Evolutionary conservation across 106 monocot genomes (phyloP).

Genomic region (Triglochin maritima): DNA sequence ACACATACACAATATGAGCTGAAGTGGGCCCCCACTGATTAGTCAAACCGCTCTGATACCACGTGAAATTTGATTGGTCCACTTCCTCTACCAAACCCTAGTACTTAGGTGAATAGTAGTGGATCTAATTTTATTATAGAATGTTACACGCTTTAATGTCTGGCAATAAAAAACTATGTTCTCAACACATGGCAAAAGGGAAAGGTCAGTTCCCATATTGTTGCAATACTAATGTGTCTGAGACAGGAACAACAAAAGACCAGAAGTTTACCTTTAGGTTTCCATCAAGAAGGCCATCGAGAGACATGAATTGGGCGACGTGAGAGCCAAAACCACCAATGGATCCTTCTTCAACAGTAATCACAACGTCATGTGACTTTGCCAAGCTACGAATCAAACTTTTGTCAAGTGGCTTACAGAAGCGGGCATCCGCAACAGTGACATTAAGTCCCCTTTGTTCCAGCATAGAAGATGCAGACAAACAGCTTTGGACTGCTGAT

Average conservation of each 20-base stretch:
- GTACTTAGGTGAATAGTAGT: too few species aligned
- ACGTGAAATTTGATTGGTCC: too few species aligned
- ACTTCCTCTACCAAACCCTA: too few species aligned
- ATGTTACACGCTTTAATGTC: too few species aligned
- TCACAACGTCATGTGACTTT: constrained; percentile 59
- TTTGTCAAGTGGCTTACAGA: constrained; percentile 87
- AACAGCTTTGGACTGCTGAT: constrained; percentile 78
- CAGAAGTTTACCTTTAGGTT: constrained; percentile 36
- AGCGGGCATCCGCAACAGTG: constrained; percentile 90
- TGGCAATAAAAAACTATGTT: too few species aligned
- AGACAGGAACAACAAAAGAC: not conserved
- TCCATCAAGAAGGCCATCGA: constrained; percentile 83
- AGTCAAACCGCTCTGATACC: too few species aligned
- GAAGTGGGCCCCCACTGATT: too few species aligned
- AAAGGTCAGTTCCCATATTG: too few species aligned
- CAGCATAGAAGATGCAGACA: constrained; percentile 53
- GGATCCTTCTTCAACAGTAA: constrained; percentile 92
- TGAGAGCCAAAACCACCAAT: constrained; percentile 92
- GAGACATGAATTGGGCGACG: constrained; percentile 88
- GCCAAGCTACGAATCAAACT: constrained; percentile 59
- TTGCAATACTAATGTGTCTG: too few species aligned
- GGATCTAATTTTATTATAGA: too few species aligned
- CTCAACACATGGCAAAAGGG: too few species aligned
- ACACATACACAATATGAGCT: too few species aligned
- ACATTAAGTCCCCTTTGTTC: constrained; percentile 45